Evolutionary conservation across 805 yeast species (phyloP).

Genomic region (Ogataea paradorogensis): DNA sequence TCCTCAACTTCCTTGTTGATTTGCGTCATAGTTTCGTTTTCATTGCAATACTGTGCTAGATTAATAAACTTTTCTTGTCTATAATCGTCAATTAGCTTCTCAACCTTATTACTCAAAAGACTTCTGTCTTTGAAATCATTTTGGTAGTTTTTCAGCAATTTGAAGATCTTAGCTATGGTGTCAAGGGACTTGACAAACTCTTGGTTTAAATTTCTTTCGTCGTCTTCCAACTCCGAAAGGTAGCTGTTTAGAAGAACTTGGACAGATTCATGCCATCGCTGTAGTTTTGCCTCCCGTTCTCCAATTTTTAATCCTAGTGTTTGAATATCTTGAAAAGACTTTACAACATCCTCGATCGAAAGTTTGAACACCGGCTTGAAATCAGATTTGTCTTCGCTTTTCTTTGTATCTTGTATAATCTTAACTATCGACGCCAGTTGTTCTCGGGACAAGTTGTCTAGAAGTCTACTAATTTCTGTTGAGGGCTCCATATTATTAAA

Average conservation of each 20-base stretch:
- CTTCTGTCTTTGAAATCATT: constrained; percentile 16
- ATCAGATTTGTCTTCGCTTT: not conserved
- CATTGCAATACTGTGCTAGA: constrained; percentile 23
- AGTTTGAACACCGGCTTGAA: not conserved
- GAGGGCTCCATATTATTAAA: not conserved
- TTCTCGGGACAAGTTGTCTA: constrained; percentile 11
- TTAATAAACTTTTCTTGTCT: constrained; percentile 14
- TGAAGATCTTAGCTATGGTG: constrained; percentile 25
- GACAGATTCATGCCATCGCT: constrained; percentile 15
- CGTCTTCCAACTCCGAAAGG: constrained; percentile 12
- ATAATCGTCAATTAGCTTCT: constrained; percentile 23
- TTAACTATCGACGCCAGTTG: constrained; percentile 14
- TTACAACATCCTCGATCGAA: constrained; percentile 10
- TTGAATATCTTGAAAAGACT: constrained; percentile 14
- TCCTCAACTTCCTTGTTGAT: constrained; percentile 24
- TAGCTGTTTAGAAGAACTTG: constrained; percentile 6
- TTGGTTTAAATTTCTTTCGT: constrained; percentile 17
- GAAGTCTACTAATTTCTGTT: not conserved
- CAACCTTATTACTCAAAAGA: constrained; percentile 18
- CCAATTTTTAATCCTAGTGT: constrained; percentile 14
- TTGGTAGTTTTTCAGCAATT: constrained; percentile 14
- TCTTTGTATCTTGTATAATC: constrained; percentile 6
- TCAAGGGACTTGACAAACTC: constrained; percentile 28
- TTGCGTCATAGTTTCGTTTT: constrained; percentile 22
- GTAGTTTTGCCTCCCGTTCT: constrained; percentile 10